Evolutionary conservation across 1,284 basidiomycete species (phyloP).

Genomic region (Afroboletus lepidellus): DNA sequence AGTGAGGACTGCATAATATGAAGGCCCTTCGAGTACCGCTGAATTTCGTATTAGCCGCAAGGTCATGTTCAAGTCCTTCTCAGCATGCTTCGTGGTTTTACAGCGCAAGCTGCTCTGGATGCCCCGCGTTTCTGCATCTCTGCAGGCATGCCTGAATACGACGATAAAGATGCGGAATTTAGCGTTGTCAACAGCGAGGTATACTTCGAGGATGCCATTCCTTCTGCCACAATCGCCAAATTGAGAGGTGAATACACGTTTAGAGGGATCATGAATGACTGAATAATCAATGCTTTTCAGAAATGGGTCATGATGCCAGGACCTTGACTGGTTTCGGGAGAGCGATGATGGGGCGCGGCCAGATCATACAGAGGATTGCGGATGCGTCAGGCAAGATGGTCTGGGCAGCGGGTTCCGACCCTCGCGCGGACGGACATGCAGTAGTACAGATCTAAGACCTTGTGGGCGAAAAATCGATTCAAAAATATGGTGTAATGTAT

Average conservation of each 20-base stretch:
- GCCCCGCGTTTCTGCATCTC: conserved; percentile 96
- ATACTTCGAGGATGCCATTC: conserved; percentile 85
- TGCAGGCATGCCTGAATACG: conserved; percentile 71
- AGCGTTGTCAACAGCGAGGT: conserved; percentile 80
- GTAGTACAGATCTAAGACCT: conserved; percentile 72
- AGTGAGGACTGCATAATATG: conserved; percentile 35
- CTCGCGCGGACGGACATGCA: conserved; percentile 85
- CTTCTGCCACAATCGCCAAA: conserved; percentile 55
- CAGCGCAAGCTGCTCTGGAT: conserved; percentile 83
- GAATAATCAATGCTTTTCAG: conserved; percentile 34
- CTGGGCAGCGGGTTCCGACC: conserved; percentile 89
- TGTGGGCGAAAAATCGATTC: conserved; percentile 6
- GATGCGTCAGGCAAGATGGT: conserved; percentile 66
- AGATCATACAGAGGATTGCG: conserved; percentile 79
- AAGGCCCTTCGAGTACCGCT: neutral
- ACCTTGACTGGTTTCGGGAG: conserved; percentile 61
- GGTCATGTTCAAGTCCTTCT: conserved; percentile 94
- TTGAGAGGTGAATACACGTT: conserved; percentile 51
- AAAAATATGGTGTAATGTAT: neutral
- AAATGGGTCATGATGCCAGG: conserved; percentile 86
- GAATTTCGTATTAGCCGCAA: conserved; percentile 58
- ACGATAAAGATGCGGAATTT: conserved; percentile 47
- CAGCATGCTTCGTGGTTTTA: conserved; percentile 85
- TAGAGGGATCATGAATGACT: neutral
- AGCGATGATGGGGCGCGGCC: conserved; percentile 86